These are phyloP conservation scores for Nevesoporus exiguus DNA, from an alignment of 768 basidiomycete species.

Conservation along the genomic window DNA sequence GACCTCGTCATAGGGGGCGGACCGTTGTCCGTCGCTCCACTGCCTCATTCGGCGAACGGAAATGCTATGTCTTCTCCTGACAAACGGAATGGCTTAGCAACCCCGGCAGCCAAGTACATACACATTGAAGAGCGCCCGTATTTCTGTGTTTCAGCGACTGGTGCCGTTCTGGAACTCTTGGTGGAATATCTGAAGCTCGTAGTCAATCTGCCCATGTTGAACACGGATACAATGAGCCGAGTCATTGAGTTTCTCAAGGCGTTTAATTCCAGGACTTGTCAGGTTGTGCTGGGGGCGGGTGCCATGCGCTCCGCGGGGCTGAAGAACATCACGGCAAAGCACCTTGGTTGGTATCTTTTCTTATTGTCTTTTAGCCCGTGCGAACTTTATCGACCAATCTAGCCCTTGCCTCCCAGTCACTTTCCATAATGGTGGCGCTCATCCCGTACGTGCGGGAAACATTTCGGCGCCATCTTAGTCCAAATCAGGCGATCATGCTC, in stretches of 20 bases:
- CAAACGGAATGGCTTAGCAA: conserved; percentile 21
- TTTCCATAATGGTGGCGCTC: conserved; percentile 90
- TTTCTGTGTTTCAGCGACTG: conserved; percentile 83
- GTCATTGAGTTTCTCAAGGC: conserved; percentile 95
- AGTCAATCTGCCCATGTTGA: conserved; percentile 82
- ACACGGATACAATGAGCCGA: conserved; percentile 92
- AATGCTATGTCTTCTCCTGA: conserved; percentile 12
- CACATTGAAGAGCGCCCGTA: conserved; percentile 82
- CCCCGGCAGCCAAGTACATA: conserved; percentile 51
- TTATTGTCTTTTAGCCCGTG: conserved; percentile 17
- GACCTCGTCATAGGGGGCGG: conserved; percentile 49
- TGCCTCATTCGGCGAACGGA: conserved; percentile 9
- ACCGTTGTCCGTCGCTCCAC: background rate
- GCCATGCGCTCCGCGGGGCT: conserved; percentile 98
- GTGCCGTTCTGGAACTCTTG: conserved; percentile 67
- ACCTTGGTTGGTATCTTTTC: conserved; percentile 62
- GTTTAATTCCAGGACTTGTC: conserved; percentile 97
- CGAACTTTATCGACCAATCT: conserved; percentile 17
- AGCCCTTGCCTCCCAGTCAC: conserved; percentile 95
- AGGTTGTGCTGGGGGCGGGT: conserved; percentile 96
- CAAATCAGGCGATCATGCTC: conserved; percentile 94
- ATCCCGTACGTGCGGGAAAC: conserved; percentile 96
- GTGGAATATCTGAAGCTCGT: conserved; percentile 86
- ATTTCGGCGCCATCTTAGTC: conserved; percentile 87
- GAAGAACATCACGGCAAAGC: conserved; percentile 98